phyloP scores from a whole-genome alignment of 352 stramenopile species.

The Aphanomyces euteiches region DNA sequence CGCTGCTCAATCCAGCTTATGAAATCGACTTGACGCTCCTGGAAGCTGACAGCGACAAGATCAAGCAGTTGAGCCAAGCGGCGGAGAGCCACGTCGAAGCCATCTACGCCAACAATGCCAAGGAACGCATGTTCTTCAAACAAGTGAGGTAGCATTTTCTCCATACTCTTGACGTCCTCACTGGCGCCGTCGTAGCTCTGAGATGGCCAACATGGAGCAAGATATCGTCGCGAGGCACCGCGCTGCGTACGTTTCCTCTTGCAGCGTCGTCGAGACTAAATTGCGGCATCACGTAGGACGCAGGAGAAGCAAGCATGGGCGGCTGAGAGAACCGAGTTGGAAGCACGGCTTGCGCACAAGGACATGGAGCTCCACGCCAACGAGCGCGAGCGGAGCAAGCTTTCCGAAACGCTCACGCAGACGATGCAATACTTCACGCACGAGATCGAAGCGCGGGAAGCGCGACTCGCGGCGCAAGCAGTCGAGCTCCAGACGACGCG shows the following conservation, averaged over 20 bases:
- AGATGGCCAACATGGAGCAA: slow-evolving; percentile 27
- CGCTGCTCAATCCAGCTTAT: slow-evolving; percentile 22
- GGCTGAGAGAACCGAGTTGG: slow-evolving; percentile 5
- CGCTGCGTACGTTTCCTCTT: neutral
- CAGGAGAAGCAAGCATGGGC: slow-evolving; percentile 20
- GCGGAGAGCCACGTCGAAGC: slow-evolving; percentile 25
- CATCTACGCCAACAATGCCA: slow-evolving; percentile 29
- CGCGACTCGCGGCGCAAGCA: neutral
- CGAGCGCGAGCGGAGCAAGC: slow-evolving; percentile 10
- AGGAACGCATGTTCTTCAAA: slow-evolving; percentile 23
- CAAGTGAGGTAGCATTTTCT: neutral
- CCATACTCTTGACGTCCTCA: neutral
- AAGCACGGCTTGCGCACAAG: slow-evolving; percentile 2
- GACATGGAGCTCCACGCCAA: slow-evolving; percentile 2
- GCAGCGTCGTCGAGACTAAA: too few species aligned
- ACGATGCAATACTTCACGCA: slow-evolving; percentile 20
- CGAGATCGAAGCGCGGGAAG: slow-evolving; percentile 5
- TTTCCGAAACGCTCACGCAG: slow-evolving; percentile 10
- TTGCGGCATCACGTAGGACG: neutral
- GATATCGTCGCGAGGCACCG: slow-evolving; percentile 13
- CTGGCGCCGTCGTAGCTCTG: neutral
- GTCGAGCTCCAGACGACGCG: slow-evolving; percentile 9
- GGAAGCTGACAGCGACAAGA: slow-evolving; percentile 26
- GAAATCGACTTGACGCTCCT: slow-evolving; percentile 23
- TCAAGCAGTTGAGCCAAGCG: slow-evolving; percentile 17